Evolutionary conservation across 2,329 filamentous ascomycete species (phyloP).

Genomic region (Aureobasidium sp.): DNA sequence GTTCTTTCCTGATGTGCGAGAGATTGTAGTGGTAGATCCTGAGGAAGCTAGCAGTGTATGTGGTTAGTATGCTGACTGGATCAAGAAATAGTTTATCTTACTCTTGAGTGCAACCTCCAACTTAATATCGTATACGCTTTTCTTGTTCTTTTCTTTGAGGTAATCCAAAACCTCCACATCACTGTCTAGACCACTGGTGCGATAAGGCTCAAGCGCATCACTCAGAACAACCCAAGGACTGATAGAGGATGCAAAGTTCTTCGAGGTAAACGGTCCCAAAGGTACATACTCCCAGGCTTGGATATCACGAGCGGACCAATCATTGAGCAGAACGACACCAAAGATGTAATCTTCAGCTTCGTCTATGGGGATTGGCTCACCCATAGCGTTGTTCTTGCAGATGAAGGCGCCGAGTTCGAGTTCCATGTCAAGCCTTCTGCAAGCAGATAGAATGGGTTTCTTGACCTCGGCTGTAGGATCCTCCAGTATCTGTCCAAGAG

Average conservation of each 20-base stretch:
- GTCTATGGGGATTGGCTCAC: constrained; percentile 52
- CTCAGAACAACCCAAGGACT: constrained; percentile 70
- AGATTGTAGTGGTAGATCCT: constrained; percentile 49
- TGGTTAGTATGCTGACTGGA: neutral
- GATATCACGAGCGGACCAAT: constrained; percentile 78
- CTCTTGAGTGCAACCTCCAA: constrained; percentile 56
- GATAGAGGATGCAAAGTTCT: constrained; percentile 74
- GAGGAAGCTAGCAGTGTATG: constrained; percentile 27
- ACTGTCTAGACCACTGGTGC: constrained; percentile 45
- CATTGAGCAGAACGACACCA: constrained; percentile 74
- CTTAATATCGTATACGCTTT: constrained; percentile 59
- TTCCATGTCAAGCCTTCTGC: constrained; percentile 65
- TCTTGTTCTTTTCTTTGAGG: constrained; percentile 50
- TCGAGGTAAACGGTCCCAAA: constrained; percentile 71
- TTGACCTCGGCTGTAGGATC: constrained; percentile 55
- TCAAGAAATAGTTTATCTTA: constrained; percentile 17
- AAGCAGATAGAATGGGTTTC: constrained; percentile 53
- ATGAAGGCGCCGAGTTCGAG: constrained; percentile 72
- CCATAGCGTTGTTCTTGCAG: constrained; percentile 54
- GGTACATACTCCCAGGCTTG: constrained; percentile 81
- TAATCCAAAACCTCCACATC: constrained; percentile 51
- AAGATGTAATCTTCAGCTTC: constrained; percentile 67
- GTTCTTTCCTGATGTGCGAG: constrained; percentile 53
- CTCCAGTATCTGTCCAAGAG: constrained; percentile 63
- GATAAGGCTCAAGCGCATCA: constrained; percentile 65